Conservation (phyloP, 768 basidiomycete genomes). For the Rhodotorula toruloides region DNA sequence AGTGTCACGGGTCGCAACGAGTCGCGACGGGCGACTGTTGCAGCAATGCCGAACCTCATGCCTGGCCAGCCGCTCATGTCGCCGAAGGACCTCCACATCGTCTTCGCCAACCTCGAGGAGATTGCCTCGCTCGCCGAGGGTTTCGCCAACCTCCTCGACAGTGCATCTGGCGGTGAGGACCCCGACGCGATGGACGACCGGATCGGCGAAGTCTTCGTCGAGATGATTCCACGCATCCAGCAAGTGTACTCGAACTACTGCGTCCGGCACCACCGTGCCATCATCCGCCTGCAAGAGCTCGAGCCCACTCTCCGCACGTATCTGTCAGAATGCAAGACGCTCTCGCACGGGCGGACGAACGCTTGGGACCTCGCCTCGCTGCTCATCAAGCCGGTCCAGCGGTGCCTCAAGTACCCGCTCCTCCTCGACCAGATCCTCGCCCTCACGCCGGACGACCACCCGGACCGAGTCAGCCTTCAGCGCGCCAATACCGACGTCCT, state of each 20-base stretch:
- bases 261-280: conserved; percentile 51
- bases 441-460: conserved; percentile 36
- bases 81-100: conserved; percentile 26
- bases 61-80: conserved; percentile 30
- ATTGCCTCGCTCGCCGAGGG: conserved; percentile 37
- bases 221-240: conserved; percentile 40
- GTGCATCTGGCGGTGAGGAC: conserved; percentile 1
- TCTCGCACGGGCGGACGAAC: conserved; percentile 57
- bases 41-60: conserved; percentile 8
- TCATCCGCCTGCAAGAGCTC: conserved; percentile 60
- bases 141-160: conserved; percentile 35
- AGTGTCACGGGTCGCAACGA: neutral
- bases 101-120: conserved; percentile 42
- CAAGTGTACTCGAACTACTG: conserved; percentile 41
- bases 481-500: conserved; percentile 38
- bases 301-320: conserved; percentile 59
- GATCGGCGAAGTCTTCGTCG: conserved; percentile 39
- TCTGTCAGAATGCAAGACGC: conserved; percentile 52
- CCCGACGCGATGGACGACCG: conserved; percentile 12
- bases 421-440: conserved; percentile 59
- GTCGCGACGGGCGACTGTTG: conserved; percentile 9
- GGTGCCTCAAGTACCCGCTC: conserved; percentile 96
- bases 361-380: conserved; percentile 91
- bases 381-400: conserved; percentile 96
- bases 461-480: conserved; percentile 34